Percentiles rank a stretch among this genome's conserved stretches.
These are phyloP conservation scores for Amylocarpus encephaloides DNA, from an alignment of 2,329 filamentous ascomycete genomes.

Conservation along the genomic window DNA sequence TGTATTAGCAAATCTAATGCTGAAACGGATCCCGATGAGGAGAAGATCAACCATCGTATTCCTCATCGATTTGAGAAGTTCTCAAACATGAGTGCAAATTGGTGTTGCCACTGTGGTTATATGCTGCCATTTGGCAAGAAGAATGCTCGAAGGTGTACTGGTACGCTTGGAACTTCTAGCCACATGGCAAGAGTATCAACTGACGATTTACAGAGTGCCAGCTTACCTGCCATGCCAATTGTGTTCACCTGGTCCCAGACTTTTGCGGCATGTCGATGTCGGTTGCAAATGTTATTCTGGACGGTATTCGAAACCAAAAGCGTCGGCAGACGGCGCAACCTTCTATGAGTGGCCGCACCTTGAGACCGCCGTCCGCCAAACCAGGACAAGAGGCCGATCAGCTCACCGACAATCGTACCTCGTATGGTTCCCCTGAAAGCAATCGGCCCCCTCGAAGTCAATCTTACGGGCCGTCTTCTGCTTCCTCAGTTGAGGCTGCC, in stretches of 20 bases:
- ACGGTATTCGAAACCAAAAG: constrained; percentile 77
- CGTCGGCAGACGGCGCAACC: constrained; percentile 43
- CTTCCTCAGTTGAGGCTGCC: constrained; percentile 47
- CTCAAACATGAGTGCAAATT: constrained; percentile 95
- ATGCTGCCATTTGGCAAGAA: constrained; percentile 92
- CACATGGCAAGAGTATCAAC: constrained; percentile 25
- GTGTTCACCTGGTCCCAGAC: constrained; percentile 91
- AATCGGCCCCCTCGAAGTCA: constrained; percentile 27
- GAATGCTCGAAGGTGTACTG: constrained; percentile 85
- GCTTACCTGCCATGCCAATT: constrained; percentile 84
- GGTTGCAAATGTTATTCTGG: constrained; percentile 86
- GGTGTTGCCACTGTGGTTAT: constrained; percentile 98
- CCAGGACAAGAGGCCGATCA: constrained; percentile 12
- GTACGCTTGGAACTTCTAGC: constrained; percentile 42
- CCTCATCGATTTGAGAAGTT: constrained; percentile 96
- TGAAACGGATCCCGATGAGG: constrained; percentile 95
- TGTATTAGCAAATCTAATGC: constrained; percentile 99
- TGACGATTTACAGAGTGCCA: constrained; percentile 61
- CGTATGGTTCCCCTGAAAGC: constrained; percentile 27
- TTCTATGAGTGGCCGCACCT: constrained; percentile 23
- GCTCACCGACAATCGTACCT: constrained; percentile 21
- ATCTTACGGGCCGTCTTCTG: constrained; percentile 33
- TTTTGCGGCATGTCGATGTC: constrained; percentile 99
- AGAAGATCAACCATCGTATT: constrained; percentile 99
- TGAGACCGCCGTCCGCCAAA: constrained; percentile 25